Evolutionary conservation across 2,329 filamentous ascomycete genomes (phyloP).

Genomic region (Diplodia intermedia): DNA sequence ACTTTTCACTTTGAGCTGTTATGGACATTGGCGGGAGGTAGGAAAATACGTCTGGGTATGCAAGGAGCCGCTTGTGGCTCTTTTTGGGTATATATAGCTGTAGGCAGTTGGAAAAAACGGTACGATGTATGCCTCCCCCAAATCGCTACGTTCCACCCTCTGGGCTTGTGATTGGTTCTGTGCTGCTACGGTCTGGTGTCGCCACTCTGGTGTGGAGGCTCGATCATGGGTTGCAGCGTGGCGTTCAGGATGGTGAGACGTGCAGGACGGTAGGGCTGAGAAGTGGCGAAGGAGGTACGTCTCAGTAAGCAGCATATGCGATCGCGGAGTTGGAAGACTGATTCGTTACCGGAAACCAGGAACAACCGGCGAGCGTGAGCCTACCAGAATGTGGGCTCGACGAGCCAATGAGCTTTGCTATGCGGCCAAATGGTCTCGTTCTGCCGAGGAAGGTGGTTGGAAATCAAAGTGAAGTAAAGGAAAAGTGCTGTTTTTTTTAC

Average conservation of each 20-base stretch:
- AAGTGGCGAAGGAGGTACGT: constrained; percentile 23
- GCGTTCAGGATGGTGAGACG: neutral
- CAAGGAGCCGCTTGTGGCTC: constrained; percentile 1
- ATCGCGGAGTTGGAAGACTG: neutral
- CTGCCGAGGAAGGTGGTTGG: too few species aligned
- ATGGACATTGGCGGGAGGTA: constrained; percentile 20
- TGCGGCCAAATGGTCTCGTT: neutral
- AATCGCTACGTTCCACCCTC: neutral
- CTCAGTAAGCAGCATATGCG: constrained; percentile 5
- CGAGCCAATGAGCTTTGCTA: constrained; percentile 3
- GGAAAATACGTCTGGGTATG: constrained; percentile 20
- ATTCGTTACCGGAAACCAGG: constrained; percentile 16
- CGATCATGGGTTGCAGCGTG: neutral
- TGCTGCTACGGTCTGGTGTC: neutral
- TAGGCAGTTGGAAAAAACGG: constrained; percentile 22
- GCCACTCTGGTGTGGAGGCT: neutral
- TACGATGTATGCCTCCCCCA: constrained; percentile 19
- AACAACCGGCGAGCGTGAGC: neutral
- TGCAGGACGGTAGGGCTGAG: neutral
- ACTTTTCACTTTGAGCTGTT: constrained; percentile 9
- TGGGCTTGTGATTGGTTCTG: neutral
- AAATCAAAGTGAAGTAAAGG: neutral
- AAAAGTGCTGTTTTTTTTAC: neutral
- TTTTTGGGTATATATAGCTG: constrained; percentile 23
- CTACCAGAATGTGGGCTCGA: neutral